phyloP scores from a whole-genome alignment of 192 early-diverging fungal genomes.

The Coemansia sp. region DNA sequence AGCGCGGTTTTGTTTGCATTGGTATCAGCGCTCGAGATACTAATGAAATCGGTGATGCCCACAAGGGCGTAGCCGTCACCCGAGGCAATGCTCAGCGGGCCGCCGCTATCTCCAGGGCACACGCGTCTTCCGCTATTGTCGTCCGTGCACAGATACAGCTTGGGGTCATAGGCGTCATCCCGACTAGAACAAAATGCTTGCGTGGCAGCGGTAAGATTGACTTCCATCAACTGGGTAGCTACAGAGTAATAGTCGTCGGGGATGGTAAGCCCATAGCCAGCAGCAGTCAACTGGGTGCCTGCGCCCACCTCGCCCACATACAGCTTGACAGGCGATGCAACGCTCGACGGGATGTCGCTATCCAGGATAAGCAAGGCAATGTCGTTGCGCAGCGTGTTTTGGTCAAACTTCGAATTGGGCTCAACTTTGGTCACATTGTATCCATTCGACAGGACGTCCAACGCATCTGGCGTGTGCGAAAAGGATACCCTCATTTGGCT shows the following conservation, averaged over 20 bases:
- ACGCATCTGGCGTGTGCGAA: constrained; percentile 12
- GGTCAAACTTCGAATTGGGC: constrained; percentile 12
- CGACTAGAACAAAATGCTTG: constrained; percentile 15
- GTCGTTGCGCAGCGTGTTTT: constrained; percentile 23
- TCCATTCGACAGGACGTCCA: neutral
- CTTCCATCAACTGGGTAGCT: constrained; percentile 26
- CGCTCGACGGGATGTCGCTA: constrained; percentile 11
- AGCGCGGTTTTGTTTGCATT: constrained; percentile 23
- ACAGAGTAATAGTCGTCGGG: neutral
- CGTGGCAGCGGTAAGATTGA: constrained; percentile 13
- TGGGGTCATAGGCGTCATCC: constrained; percentile 8
- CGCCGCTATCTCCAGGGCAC: constrained; percentile 50
- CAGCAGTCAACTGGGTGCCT: constrained; percentile 14
- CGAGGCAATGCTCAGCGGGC: constrained; percentile 26
- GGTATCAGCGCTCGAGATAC: constrained; percentile 26
- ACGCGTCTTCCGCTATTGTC: constrained; percentile 36
- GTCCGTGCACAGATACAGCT: constrained; percentile 43
- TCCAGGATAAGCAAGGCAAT: constrained; percentile 36
- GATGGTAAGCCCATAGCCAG: constrained; percentile 43
- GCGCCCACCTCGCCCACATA: constrained; percentile 5
- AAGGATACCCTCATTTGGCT: constrained; percentile 20
- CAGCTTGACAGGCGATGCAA: constrained; percentile 18
- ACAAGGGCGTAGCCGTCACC: constrained; percentile 14
- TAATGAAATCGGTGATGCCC: constrained; percentile 37
- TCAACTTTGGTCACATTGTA: constrained; percentile 24